Evolutionary conservation across 1,284 basidiomycete genomes (phyloP).

Genomic region (Cerioporus squamosus): DNA sequence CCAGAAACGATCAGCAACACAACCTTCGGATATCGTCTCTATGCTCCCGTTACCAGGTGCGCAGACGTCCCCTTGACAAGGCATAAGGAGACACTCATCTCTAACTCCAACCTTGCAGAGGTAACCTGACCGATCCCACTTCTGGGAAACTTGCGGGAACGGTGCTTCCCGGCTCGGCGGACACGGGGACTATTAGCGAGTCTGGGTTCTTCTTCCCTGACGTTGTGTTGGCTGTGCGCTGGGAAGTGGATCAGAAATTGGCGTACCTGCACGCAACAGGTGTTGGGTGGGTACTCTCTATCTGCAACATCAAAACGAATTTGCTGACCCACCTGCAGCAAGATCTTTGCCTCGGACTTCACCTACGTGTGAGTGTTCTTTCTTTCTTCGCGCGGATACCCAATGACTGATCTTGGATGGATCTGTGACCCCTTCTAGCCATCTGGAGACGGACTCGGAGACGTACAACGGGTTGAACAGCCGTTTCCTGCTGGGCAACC

Average conservation of each 20-base stretch:
- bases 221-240: not conserved
- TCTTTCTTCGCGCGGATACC: not conserved
- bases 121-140: not conserved
- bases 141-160: not conserved
- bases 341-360: not conserved
- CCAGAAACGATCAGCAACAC: not conserved
- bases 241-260: not conserved
- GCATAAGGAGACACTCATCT: no score
- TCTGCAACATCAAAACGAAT: not conserved
- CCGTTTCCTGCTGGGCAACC: not conserved
- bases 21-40: not conserved
- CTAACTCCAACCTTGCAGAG: not conserved
- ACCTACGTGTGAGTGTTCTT: not conserved
- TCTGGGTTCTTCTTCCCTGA: not conserved
- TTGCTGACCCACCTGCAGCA: not conserved
- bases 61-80: not conserved
- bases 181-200: not conserved
- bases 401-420: not conserved
- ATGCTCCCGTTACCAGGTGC: not conserved
- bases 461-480: not conserved
- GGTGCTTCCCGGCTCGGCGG: not conserved
- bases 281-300: not conserved
- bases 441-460: not conserved
- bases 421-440: not conserved
- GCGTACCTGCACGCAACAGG: not conserved